Evolutionary conservation across 345 rosid genomes (phyloP), one percentile per base, ranked within the genome.

Genomic region (Bruguiera sexangula): DNA sequence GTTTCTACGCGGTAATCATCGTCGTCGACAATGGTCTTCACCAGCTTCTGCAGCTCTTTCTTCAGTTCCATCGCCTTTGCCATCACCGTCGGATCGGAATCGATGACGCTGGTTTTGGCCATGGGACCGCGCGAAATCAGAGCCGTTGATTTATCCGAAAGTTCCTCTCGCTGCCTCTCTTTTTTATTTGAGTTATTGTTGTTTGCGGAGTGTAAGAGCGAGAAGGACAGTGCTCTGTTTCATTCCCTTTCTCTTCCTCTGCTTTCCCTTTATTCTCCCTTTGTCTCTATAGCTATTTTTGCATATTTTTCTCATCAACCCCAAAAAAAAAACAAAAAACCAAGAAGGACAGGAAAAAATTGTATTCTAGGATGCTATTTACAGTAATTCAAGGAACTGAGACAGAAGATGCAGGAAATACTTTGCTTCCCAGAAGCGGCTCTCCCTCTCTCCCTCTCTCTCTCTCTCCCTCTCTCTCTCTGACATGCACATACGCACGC

Each of bases 111-210:
- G 21, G 81, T 69, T 50, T 78, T 78, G 65, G 77, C 81, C 81
- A 78, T 78, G 53, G 63, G 60, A 22, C 9, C 34, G 29, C 56
- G 27, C 30, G 34, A 32, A 69, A 69, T 19, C 58, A 22, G 24
- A 27, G 66, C 57, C 48, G 56, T 46, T n/a, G 72, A 34, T 92
- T 72, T 78, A 92, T 81, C 36, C 90, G 93, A 52, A 96, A 97
- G 86, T 95, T 96, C 83, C 79, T 96, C 88, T 92, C 65, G 92
- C 68, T 55, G 88, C 96, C 9, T 83, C 84, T 22, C 96, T 89
- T 29, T 92, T 78, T 32, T 92, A 96, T 81, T 83, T 67, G 86
- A 89, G 81, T 87, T 96, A 0, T 85, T 89, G 29, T 96, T 97
- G 69, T 86, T 85, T 46, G 85, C 67, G 31, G 79, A 66, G 48